Evolutionary conservation across 306 rosid species (phyloP).

Genomic region (Cicer arietinum): DNA sequence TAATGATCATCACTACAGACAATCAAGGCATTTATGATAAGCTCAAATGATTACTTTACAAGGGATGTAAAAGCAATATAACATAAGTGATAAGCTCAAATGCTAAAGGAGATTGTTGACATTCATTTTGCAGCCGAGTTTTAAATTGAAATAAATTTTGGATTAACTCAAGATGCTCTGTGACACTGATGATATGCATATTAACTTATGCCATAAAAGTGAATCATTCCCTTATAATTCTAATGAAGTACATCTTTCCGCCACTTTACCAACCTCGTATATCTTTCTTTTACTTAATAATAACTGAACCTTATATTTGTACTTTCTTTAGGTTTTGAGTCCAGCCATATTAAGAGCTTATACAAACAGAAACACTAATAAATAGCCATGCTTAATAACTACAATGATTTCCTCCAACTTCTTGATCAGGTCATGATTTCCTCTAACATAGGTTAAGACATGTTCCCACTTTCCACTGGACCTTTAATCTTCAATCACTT

Average conservation of each 20-base stretch:
- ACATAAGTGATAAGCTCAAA: conserved; percentile 11
- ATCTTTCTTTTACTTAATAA: neutral
- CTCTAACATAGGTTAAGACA: conserved; percentile 11
- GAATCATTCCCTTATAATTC: conserved; percentile 24
- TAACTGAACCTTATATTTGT: neutral
- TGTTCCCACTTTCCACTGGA: conserved; percentile 15
- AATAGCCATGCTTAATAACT: conserved; percentile 4
- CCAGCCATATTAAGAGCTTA: conserved; percentile 14
- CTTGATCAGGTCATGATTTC: neutral
- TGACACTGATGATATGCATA: neutral
- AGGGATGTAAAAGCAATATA: neutral
- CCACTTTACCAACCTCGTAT: neutral
- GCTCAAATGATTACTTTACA: conserved; percentile 10
- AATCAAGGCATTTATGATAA: neutral
- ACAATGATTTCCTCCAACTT: neutral
- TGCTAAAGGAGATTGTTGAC: neutral
- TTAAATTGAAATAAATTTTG: conserved; percentile 7
- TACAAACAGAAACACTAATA: conserved; percentile 8
- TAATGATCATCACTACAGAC: neutral
- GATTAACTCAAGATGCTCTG: neutral
- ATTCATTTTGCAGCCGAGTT: conserved; percentile 23
- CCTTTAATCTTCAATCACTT: neutral
- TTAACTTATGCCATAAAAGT: conserved; percentile 4
- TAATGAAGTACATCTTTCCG: neutral
- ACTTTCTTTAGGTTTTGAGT: neutral